Evolutionary conservation across 768 basidiomycete species (phyloP), one percentile per base, ranked within the genome.

Genomic region (Termitomyces sp.): DNA sequence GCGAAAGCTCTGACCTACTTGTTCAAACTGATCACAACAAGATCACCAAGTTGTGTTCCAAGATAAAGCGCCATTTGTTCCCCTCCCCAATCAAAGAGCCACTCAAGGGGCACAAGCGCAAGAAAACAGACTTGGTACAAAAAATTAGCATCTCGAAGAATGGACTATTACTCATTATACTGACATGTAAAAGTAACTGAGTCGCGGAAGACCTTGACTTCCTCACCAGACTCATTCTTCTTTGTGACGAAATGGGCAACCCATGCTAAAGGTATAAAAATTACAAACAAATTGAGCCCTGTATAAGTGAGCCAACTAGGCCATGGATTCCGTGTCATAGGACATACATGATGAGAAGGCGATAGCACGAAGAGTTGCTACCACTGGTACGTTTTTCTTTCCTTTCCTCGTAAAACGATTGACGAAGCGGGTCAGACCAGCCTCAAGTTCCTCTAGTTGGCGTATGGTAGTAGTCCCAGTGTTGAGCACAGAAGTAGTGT

Each of bases 211-310:
- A 33, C 41, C n/a, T 60, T n/a, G 14, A 33, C 30, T 14, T 44
- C 38, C 28, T 58, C 49, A 13, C 49, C 49, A 28, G 28, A 23
- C 49, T 66, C 69, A 44, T 26, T 48, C 20, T 36, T 32, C 20
- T 30, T 44, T 9, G 20, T 51, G 26, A 49, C 32, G 56, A 84
- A 87, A 66, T 87, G 82, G 0, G 80, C 76, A 10, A 74, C 77
- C 85, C 85, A 89, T 18, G 86, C 81, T 26, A 87, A 57, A 0
- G 87, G 87, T 5, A 87, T 76, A 61, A 84, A 74, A 1, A 86
- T 30, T 23, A 87, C 64, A 26, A 89, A 76, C 9, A 82, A 14
- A 64, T 88, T 88, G 20, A 88, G 69, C 79, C 81, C 86, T 88
- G 32, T 20, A 32, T 33, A 36, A 46, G 41, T 36, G 16, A 46